Percentiles rank a stretch among this genome's conserved stretches.
phyloP scores from a whole-genome alignment of 1,139 yeast species.

The Kluyveromyces sp. region DNA sequence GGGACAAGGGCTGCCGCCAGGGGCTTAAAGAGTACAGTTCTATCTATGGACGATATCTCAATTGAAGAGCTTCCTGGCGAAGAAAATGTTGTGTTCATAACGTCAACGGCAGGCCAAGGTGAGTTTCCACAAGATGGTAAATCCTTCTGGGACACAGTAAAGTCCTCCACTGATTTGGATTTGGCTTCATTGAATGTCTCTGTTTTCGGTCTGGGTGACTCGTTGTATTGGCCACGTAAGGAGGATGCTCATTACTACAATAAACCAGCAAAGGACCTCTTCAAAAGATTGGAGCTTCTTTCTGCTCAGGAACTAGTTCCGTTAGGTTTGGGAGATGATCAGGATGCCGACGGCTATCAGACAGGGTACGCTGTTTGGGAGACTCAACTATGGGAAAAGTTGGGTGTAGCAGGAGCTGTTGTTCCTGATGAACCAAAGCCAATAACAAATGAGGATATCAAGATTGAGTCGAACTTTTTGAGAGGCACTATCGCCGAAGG shows the following conservation, averaged over 20 bases:
- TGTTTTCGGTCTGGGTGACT: conserved; percentile 90
- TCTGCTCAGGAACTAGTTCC: conserved; percentile 71
- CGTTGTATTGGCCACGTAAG: conserved; percentile 94
- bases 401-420: conserved; percentile 78
- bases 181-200: conserved; percentile 62
- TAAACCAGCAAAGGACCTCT: conserved; percentile 79
- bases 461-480: conserved; percentile 73
- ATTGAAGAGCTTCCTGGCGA: conserved; percentile 76
- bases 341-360: conserved; percentile 90
- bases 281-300: conserved; percentile 53
- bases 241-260: conserved; percentile 91
- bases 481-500: conserved; percentile 95
- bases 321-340: conserved; percentile 90
- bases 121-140: conserved; percentile 96
- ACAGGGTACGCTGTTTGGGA: conserved; percentile 91
- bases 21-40: conserved; percentile 70
- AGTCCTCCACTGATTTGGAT: conserved; percentile 63
- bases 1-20: conserved; percentile 80
- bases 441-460: conserved; percentile 92
- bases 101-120: conserved; percentile 97
- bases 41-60: conserved; percentile 81
- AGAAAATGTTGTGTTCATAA: conserved; percentile 71
- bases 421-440: conserved; percentile 96
- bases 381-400: conserved; percentile 73
- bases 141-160: conserved; percentile 79